Percentiles rank a stretch among this genome's conserved stretches.
These are phyloP conservation scores for Penicillium corylophilum DNA, from an alignment of 2,329 filamentous ascomycete species.

Conservation along the genomic window DNA sequence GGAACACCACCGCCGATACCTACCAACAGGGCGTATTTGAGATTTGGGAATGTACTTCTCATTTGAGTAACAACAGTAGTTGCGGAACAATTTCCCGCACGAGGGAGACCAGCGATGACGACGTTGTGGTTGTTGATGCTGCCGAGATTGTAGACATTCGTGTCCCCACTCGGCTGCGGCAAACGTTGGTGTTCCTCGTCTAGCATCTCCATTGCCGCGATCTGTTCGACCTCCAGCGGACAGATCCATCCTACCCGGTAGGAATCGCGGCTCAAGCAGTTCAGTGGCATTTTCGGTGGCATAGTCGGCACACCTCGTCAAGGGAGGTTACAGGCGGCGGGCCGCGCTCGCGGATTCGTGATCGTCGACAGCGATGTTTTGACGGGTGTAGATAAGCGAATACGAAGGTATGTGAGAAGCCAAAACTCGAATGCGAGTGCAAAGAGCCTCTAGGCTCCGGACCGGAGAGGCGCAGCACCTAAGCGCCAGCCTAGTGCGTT, in stretches of 20 bases:
- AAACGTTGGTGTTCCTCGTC: not conserved
- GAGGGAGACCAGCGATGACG: slow-evolving; percentile 19
- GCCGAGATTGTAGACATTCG: slow-evolving; percentile 26
- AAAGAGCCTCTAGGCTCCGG: no score
- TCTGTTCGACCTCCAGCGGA: not conserved
- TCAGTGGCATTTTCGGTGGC: not conserved
- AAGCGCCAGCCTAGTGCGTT: no score
- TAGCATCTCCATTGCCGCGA: not conserved
- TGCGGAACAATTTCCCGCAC: slow-evolving; percentile 11
- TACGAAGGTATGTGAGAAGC: no score
- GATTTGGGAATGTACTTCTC: slow-evolving; percentile 18
- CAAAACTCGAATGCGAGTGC: no score
- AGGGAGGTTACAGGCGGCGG: not conserved
- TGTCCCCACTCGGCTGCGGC: slow-evolving; percentile 10
- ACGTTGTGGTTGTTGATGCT: slow-evolving; percentile 20
- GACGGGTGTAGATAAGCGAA: no score
- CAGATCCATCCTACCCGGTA: slow-evolving; percentile 3
- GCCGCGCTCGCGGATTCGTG: no score
- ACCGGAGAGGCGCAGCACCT: no score
- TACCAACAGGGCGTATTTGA: slow-evolving; percentile 18
- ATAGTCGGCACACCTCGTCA: no score
- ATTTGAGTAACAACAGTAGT: slow-evolving; percentile 21
- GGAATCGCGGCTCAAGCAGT: not conserved
- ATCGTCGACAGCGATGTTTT: no score
- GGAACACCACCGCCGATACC: slow-evolving; percentile 22